These are phyloP conservation scores for Ocimum tenuiflorum DNA, from an alignment of 257 asterid species.

Conservation along the genomic window DNA sequence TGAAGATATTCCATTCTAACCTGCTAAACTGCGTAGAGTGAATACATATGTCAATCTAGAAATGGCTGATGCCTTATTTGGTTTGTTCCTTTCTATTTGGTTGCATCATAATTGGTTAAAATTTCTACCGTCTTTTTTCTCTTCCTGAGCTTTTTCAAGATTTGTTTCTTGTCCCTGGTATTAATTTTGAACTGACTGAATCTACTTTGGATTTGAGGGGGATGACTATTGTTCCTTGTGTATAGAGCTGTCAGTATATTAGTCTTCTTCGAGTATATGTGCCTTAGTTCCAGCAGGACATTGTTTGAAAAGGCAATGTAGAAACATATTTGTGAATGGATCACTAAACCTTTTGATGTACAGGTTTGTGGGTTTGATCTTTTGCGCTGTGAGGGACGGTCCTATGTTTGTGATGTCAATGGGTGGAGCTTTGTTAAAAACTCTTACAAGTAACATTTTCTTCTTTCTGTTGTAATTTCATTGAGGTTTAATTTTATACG, in stretches of 20 bases:
- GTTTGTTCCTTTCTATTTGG: neutral
- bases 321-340: neutral
- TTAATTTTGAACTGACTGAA: neutral
- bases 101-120: neutral
- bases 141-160: neutral
- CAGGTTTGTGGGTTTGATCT: conserved; percentile 99
- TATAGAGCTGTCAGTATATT: neutral
- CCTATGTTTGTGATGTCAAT: conserved; percentile 96
- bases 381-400: conserved; percentile 89
- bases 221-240: neutral
- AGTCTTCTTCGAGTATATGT: conserved; percentile 4
- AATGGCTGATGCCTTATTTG: neutral
- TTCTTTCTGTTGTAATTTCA: conserved; percentile 4
- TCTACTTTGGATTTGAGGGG: neutral
- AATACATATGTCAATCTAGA: neutral
- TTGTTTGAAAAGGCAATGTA: neutral
- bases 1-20: conserved; percentile 1
- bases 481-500: neutral
- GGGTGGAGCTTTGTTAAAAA: conserved; percentile 99
- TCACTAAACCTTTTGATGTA: conserved; percentile 13
- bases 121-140: neutral
- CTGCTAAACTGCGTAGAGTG: neutral
- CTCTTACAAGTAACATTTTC: conserved; percentile 63
- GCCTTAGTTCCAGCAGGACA: neutral
- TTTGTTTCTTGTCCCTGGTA: neutral